Percentiles rank a stretch among this genome's conserved stretches.
phyloP scores from a whole-genome alignment of 768 basidiomycete species.

The Naganishia friedmannii region DNA sequence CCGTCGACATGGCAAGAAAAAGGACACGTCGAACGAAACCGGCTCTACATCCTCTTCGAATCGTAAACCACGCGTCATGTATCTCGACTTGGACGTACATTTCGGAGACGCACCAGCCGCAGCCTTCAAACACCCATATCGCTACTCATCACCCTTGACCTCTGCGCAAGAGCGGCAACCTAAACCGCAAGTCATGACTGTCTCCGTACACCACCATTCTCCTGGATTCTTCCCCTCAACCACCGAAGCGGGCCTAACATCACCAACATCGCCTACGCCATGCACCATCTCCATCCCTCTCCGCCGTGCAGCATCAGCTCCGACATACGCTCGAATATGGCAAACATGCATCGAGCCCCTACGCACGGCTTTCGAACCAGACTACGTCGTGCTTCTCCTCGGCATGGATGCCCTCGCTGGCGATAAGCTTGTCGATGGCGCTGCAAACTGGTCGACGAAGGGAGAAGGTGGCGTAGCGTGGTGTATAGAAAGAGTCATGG shows the following conservation, averaged over 20 bases:
- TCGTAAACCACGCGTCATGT: conserved; percentile 64
- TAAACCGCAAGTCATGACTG: conserved; percentile 57
- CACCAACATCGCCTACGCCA: conserved; percentile 59
- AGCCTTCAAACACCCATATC: conserved; percentile 54
- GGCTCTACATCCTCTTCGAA: conserved; percentile 52
- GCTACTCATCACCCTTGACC: conserved; percentile 29
- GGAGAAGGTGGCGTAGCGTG: conserved; percentile 66
- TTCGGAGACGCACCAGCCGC: conserved; percentile 84
- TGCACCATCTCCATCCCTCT: conserved; percentile 77
- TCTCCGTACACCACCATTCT: conserved; percentile 79
- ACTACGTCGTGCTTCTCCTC: conserved; percentile 78
- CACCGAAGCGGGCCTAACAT: conserved; percentile 42
- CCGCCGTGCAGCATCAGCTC: conserved; percentile 63
- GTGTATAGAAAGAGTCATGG: conserved; percentile 46
- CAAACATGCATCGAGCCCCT: conserved; percentile 61
- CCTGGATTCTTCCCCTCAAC: conserved; percentile 75
- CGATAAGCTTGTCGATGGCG: conserved; percentile 72
- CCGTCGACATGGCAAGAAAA: conserved; percentile 30
- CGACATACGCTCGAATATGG: conserved; percentile 68
- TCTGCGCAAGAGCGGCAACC: background rate
- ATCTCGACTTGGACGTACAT: conserved; percentile 88
- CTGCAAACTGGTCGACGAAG: conserved; percentile 61
- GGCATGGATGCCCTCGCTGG: conserved; percentile 83
- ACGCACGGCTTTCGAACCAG: conserved; percentile 64
- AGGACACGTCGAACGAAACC: background rate